Evolutionary conservation across 129 eudicot genomes (phyloP).

Genomic region (Lonicera japonica): DNA sequence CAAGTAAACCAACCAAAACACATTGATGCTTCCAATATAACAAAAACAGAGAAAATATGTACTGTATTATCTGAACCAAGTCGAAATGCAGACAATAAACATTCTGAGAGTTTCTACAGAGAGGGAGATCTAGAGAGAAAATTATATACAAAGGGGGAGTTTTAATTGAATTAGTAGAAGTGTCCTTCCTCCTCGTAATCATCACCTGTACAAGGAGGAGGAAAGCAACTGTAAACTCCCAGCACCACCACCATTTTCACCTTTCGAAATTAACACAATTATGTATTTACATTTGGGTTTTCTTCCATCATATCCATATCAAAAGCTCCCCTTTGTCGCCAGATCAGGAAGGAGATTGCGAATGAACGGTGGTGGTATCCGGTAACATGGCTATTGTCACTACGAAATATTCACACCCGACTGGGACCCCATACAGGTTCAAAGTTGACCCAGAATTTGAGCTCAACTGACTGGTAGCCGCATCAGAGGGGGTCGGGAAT

Average conservation of each 20-base stretch:
- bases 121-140: too few relatives aligned
- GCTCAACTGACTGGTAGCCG: constrained; percentile 27
- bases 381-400: constrained; percentile 98
- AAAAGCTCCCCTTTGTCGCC: constrained; percentile 19
- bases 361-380: constrained; percentile 60
- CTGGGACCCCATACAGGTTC: constrained; percentile 71
- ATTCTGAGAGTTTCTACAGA: too few relatives aligned
- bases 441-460: constrained; percentile 36
- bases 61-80: too few relatives aligned
- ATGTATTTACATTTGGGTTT: constrained; percentile 51
- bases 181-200: too few relatives aligned
- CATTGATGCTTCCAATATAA: too few relatives aligned
- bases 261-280: not conserved
- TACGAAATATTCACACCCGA: constrained; percentile 91
- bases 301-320: constrained; percentile 88
- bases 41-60: too few relatives aligned
- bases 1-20: too few relatives aligned
- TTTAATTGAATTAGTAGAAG: not conserved
- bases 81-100: too few relatives aligned
- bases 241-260: not conserved
- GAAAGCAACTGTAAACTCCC: not conserved
- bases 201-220: not conserved
- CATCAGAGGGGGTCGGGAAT: constrained; percentile 31
- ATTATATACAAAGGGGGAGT: not conserved
- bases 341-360: constrained; percentile 84